A percentile compares a stretch with the other conserved stretches of the same genome.
These are phyloP conservation scores for Teunomyces stri DNA, from an alignment of 805 yeast genomes.

Conservation along the genomic window DNA sequence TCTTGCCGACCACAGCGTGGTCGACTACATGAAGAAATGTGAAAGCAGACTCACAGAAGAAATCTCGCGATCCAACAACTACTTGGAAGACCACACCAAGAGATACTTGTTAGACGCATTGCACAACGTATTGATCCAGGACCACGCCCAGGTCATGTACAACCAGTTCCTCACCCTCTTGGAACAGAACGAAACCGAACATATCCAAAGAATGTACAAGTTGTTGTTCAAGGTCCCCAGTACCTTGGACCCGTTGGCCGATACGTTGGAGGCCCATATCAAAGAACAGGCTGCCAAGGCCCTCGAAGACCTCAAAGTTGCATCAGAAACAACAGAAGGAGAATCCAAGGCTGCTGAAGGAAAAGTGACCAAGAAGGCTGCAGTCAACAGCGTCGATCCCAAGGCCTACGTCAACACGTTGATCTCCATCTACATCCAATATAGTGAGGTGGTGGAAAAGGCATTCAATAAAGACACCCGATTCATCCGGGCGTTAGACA, in stretches of 20 bases:
- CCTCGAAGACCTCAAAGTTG: constrained; percentile 50
- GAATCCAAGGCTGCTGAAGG: constrained; percentile 12
- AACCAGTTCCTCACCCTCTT: constrained; percentile 73
- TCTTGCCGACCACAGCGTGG: constrained; percentile 72
- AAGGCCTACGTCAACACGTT: constrained; percentile 76
- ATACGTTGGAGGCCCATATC: constrained; percentile 69
- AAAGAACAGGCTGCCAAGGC: constrained; percentile 48
- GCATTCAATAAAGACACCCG: constrained; percentile 74
- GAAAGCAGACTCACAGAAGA: constrained; percentile 82
- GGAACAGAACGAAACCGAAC: constrained; percentile 67
- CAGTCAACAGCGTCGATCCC: constrained; percentile 54
- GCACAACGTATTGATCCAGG: constrained; percentile 71
- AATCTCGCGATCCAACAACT: constrained; percentile 69
- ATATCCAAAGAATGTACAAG: constrained; percentile 74
- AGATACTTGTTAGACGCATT: constrained; percentile 72
- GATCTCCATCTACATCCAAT: constrained; percentile 66
- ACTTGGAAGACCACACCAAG: constrained; percentile 83
- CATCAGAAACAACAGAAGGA: constrained; percentile 23
- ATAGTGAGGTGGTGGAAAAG: constrained; percentile 56
- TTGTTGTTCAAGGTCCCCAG: constrained; percentile 75
- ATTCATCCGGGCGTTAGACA: constrained; percentile 84
- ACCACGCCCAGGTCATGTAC: constrained; percentile 74
- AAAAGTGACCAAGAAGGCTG: constrained; percentile 15
- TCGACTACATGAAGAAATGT: constrained; percentile 86
- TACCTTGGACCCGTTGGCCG: constrained; percentile 76